These are phyloP conservation scores for Microcyclospora tardicrescens DNA, from an alignment of 2,329 filamentous ascomycete species.

Conservation along the genomic window DNA sequence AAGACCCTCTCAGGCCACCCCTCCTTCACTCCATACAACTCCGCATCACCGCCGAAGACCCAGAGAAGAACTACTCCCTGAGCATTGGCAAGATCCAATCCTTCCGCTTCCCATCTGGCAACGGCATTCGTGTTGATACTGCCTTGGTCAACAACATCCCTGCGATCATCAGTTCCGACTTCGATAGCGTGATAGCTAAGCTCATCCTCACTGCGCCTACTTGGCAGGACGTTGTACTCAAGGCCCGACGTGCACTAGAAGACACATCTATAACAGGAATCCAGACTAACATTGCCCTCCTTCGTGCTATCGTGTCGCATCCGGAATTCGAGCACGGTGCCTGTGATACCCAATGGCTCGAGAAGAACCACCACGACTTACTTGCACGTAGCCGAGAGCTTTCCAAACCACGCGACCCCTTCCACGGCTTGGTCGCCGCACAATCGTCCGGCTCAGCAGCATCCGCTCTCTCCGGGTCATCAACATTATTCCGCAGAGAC, in stretches of 20 bases:
- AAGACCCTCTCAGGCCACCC: conserved; percentile 27
- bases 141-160: conserved; percentile 33
- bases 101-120: conserved; percentile 43
- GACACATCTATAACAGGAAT: conserved; percentile 45
- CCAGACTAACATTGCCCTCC: conserved; percentile 44
- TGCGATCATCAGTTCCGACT: conserved; percentile 40
- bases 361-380: conserved; percentile 32
- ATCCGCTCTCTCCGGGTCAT: conserved; percentile 25
- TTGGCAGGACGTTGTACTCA: conserved; percentile 41
- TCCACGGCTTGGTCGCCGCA: conserved; percentile 12
- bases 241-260: conserved; percentile 41
- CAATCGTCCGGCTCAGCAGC: conserved; percentile 14
- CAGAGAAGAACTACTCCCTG: conserved; percentile 39
- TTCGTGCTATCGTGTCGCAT: conserved; percentile 41
- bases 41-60: conserved; percentile 45
- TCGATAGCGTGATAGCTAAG: conserved; percentile 48
- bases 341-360: conserved; percentile 47
- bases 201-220: conserved; percentile 42
- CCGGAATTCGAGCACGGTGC: conserved; percentile 35
- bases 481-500: conserved; percentile 42
- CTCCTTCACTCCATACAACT: conserved; percentile 40
- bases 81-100: conserved; percentile 47
- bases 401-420: conserved; percentile 7
- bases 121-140: conserved; percentile 46
- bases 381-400: conserved; percentile 17